Evolutionary conservation across 2,329 filamentous ascomycete genomes (phyloP), one percentile per base, ranked within the genome.

Genomic region (Pseudogymnoascus sp.): DNA sequence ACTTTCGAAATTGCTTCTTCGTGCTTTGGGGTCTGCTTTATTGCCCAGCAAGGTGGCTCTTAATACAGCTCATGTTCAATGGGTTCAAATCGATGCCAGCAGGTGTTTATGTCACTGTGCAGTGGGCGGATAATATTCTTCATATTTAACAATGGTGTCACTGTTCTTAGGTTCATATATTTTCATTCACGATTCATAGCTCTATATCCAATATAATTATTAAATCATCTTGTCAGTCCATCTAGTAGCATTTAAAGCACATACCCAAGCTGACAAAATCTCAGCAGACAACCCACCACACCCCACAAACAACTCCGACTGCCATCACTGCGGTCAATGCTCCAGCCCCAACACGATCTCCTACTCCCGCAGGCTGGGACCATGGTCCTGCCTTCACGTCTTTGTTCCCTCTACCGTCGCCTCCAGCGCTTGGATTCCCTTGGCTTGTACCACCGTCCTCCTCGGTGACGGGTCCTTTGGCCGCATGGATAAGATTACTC

Each of bases 341-440:
- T 9, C 82, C 82, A 37, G 88, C 89, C 9, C 88, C 90, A 5
- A 83, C 87, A 65, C 78, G 83, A 69, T 92, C 89, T 6, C 79
- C 84, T 1, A 78, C 78, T 1, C 71, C 74, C 3, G 74, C 69
- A 5, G 66, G 60, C 12, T 36, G 2, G 35, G 42, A 48, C 35
- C 13, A 27, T 5, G 18, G 33, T 27, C 60, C 61, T 25, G 37
- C 55, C 3, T 40, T 39, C 4, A 13, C 60, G 21, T 42, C 18
- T 31, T n/a, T 45, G 21, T 31, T 27, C 0, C 18, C 52, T 48
- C 55, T 10, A 10, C 62, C 48, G 2, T 35, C 58, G 2, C 62
- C 64, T 13, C 71, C 71, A 21, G 70, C 71, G 33, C 58, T 60
- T 8, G 70, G 64, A 62, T 75, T 65, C 0, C 74, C 79, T 60